A percentile compares a stretch with the other conserved stretches of the same genome.
phyloP scores from a whole-genome alignment of 2,329 filamentous ascomycete species.

The Hymenoscyphus occultus region DNA sequence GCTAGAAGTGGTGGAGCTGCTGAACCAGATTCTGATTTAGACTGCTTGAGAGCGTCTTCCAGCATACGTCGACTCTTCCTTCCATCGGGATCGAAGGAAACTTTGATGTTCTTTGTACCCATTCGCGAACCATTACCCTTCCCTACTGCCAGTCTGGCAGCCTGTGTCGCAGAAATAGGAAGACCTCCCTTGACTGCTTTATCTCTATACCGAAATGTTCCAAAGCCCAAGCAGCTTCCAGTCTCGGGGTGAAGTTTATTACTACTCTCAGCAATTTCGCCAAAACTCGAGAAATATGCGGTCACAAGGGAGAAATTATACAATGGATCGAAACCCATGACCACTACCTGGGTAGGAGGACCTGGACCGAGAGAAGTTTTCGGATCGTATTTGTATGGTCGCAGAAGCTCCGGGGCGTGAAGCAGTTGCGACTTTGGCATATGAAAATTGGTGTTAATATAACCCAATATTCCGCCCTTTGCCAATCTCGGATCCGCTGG shows the following conservation, averaged over 20 bases:
- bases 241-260: slow-evolving; percentile 95
- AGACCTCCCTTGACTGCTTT: slow-evolving; percentile 41
- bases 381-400: slow-evolving; percentile 77
- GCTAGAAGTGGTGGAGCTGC: slow-evolving; percentile 31
- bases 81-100: slow-evolving; percentile 88
- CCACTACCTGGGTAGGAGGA: slow-evolving; percentile 85
- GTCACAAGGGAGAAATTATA: slow-evolving; percentile 75
- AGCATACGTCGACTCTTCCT: slow-evolving; percentile 77
- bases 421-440: slow-evolving; percentile 68
- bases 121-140: slow-evolving; percentile 77
- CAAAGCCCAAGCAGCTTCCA: slow-evolving; percentile 90
- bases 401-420: slow-evolving; percentile 73
- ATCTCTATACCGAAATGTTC: slow-evolving; percentile 86
- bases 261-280: slow-evolving; percentile 84
- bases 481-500: slow-evolving; percentile 79
- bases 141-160: slow-evolving; percentile 76
- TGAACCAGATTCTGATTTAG: slow-evolving; percentile 21
- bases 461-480: slow-evolving; percentile 61
- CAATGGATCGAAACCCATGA: slow-evolving; percentile 94
- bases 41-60: slow-evolving; percentile 62
- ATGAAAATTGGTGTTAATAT: slow-evolving; percentile 67
- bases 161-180: slow-evolving; percentile 67
- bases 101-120: slow-evolving; percentile 71
- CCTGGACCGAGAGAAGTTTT: slow-evolving; percentile 84
- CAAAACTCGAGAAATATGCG: slow-evolving; percentile 74